Percentiles rank a stretch among this genome's conserved stretches.
phyloP scores from a whole-genome alignment of 768 basidiomycete species.

The Scleroderma bovista region DNA sequence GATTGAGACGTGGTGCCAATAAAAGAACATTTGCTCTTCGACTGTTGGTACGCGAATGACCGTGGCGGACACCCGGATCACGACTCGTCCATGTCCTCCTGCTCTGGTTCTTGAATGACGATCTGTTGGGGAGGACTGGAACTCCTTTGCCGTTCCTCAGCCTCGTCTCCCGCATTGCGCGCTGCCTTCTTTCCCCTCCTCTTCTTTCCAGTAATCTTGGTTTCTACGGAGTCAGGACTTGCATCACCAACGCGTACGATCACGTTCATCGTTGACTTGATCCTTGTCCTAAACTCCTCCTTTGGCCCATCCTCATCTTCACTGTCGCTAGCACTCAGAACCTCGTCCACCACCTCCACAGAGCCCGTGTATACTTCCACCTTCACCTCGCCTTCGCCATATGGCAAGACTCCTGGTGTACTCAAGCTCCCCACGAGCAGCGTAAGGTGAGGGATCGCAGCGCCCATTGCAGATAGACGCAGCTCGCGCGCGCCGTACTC shows the following conservation, averaged over 20 bases:
- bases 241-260: slow-evolving; percentile 57
- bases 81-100: slow-evolving; percentile 34
- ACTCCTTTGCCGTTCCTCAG: slow-evolving; percentile 3
- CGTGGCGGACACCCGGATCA: slow-evolving; percentile 3
- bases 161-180: not conserved
- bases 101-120: slow-evolving; percentile 40
- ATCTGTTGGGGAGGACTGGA: slow-evolving; percentile 17
- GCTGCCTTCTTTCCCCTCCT: slow-evolving; percentile 5
- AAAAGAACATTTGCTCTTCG: not conserved
- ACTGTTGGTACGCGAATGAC: not conserved
- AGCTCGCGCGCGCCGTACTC: slow-evolving; percentile 77
- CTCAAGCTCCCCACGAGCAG: slow-evolving; percentile 59
- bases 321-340: slow-evolving; percentile 50
- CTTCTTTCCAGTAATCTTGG: slow-evolving; percentile 7
- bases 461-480: slow-evolving; percentile 79
- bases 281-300: slow-evolving; percentile 53
- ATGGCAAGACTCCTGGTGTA: slow-evolving; percentile 62
- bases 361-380: slow-evolving; percentile 64
- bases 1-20: no score
- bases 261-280: slow-evolving; percentile 64
- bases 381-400: slow-evolving; percentile 53
- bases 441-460: slow-evolving; percentile 79
- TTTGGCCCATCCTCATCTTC: slow-evolving; percentile 57
- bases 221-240: slow-evolving; percentile 3
- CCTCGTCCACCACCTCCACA: slow-evolving; percentile 71